Evolutionary conservation across 495 filamentous ascomycete genomes (phyloP).

Genomic region (Aspergillus bertholletiae): DNA sequence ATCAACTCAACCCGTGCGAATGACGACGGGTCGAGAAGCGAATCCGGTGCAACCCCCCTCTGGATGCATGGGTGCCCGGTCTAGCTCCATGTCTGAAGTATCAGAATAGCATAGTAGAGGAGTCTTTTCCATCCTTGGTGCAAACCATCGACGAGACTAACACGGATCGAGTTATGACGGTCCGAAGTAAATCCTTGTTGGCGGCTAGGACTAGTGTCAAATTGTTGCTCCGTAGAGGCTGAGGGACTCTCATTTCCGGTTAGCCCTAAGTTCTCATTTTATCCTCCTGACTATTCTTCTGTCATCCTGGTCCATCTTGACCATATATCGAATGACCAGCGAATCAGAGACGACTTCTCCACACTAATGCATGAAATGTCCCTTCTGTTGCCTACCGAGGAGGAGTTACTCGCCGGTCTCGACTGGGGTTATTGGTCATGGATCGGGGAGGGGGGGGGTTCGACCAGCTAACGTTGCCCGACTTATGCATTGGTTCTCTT

Average conservation of each 20-base stretch:
- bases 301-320: neutral
- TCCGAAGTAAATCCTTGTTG: no score
- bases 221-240: neutral
- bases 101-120: no score
- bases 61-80: neutral
- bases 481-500: no score
- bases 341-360: neutral
- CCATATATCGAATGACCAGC: neutral
- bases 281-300: neutral
- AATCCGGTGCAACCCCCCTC: neutral
- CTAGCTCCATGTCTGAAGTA: neutral
- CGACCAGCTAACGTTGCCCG: no score
- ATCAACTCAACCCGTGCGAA: neutral
- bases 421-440: no score
- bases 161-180: no score
- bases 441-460: neutral
- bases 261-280: neutral
- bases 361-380: conserved; percentile 16
- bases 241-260: no score
- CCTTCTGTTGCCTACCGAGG: neutral
- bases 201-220: no score
- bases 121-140: neutral
- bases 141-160: no score
- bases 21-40: neutral
- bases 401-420: neutral